Base-by-base conservation (phyloP, 495 filamentous ascomycete genomes). In the Pseudomonodictys pantanalensis region DNA sequence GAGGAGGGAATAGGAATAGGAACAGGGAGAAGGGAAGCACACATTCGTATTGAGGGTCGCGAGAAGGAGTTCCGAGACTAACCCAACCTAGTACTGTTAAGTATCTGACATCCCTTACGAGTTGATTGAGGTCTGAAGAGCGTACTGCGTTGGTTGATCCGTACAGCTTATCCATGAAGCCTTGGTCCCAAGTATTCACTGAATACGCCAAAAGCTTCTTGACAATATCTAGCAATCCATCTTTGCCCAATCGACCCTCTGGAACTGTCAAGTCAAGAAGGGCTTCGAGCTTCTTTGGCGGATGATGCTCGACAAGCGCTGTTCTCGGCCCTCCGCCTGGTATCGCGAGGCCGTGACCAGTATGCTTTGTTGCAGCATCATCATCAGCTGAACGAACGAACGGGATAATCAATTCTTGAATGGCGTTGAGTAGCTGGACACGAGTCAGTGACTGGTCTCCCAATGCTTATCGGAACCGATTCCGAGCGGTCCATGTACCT, bases 151-250 rank as follows among this genome's bases (percentile, higher is more conserved):
- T 91, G 24, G 89, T 93, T 48, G 83, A 86, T 20, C 86, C 86
- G 72, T 96, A 97, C 29, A 96, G 76, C 76, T 96, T 95, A 73
- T 96, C 90, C 70, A 97, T 73, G 74, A 98, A 96, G 7, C 92
- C 93, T 68, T 92, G 90, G 71, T 92, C 87, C 92, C 92, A 97
- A 29, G 92, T 97, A 73, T 97, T 97, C 66, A 96, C 92, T 46
- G 84, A 88, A 75, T 93, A 89, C 50, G 81, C 77, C 50, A 96
- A 77, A 29, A 95, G 76, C 63, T 83, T 79, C 58, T 82, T 73
- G 25, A 92, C 77, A 2, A 81, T 73, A 22, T 81, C 70, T 20
- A 92, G 71, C 48, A 96, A 69, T 0, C 90, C 91, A 12, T 87
- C 82, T 66, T 87, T 85, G 1, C 87, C 89, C 32, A 76, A 74